These are phyloP conservation scores for Phytophthora pinifolia DNA, from an alignment of 352 stramenopile genomes.

Conservation along the genomic window DNA sequence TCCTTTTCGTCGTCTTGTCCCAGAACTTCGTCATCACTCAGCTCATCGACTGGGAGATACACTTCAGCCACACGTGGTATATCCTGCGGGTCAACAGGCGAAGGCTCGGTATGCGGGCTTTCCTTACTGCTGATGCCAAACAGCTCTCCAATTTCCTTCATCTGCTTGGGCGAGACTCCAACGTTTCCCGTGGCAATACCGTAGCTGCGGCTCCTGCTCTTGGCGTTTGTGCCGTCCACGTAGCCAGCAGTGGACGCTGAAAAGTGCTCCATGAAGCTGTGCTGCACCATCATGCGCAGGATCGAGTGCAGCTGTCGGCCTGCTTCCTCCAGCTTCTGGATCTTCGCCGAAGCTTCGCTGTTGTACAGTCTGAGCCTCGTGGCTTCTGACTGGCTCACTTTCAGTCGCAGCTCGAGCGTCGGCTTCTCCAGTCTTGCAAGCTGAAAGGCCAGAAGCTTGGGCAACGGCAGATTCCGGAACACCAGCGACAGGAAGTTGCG, in stretches of 20 bases:
- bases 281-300: constrained; percentile 65
- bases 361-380: constrained; percentile 59
- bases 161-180: constrained; percentile 44
- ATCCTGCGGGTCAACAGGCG: constrained; percentile 23
- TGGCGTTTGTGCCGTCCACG: constrained; percentile 18
- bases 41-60: constrained; percentile 30
- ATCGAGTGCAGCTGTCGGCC: constrained; percentile 59
- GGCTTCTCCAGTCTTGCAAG: constrained; percentile 69
- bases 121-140: constrained; percentile 45
- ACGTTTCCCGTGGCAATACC: constrained; percentile 13
- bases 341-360: constrained; percentile 46
- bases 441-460: constrained; percentile 78
- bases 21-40: constrained; percentile 26
- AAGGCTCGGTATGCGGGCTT: constrained; percentile 10
- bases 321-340: constrained; percentile 65
- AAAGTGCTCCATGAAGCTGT: constrained; percentile 72
- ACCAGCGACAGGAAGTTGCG: constrained; percentile 82
- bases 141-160: constrained; percentile 51
- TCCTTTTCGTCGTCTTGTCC: constrained; percentile 20
- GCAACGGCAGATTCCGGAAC: constrained; percentile 69
- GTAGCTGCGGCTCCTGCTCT: constrained; percentile 30
- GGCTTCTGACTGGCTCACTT: constrained; percentile 71
- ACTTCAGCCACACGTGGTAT: constrained; percentile 37
- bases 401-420: constrained; percentile 65
- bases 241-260: constrained; percentile 14